These are phyloP conservation scores for Chiua virens DNA, from an alignment of 768 basidiomycete genomes.

Conservation along the genomic window DNA sequence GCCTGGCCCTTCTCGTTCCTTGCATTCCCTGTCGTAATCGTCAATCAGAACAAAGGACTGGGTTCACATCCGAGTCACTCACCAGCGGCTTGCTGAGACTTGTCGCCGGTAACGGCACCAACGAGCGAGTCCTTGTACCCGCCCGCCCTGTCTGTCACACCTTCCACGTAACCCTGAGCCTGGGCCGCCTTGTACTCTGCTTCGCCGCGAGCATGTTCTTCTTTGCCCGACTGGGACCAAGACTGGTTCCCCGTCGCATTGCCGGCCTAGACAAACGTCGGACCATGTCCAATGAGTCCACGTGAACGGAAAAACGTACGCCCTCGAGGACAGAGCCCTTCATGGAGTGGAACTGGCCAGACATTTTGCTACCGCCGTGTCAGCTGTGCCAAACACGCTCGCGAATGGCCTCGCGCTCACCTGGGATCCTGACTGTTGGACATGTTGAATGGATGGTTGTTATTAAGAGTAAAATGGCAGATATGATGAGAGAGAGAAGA, in stretches of 20 bases:
- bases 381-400: neutral
- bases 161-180: slow-evolving; percentile 51
- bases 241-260: slow-evolving; percentile 41
- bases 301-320: slow-evolving; percentile 16
- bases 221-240: slow-evolving; percentile 46
- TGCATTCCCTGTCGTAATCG: slow-evolving; percentile 42
- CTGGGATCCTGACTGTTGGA: slow-evolving; percentile 25
- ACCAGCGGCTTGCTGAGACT: slow-evolving; percentile 51
- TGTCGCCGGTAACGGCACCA: slow-evolving; percentile 58
- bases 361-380: slow-evolving; percentile 28
- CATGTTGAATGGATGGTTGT: neutral
- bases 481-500: neutral
- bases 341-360: slow-evolving; percentile 37
- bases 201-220: slow-evolving; percentile 53
- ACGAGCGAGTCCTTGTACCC: slow-evolving; percentile 56
- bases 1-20: slow-evolving; percentile 54
- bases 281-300: neutral
- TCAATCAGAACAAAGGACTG: neutral
- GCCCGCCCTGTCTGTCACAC: slow-evolving; percentile 40
- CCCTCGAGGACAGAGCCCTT: slow-evolving; percentile 38
- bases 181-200: slow-evolving; percentile 47
- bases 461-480: neutral
- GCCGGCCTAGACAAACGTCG: slow-evolving; percentile 33
- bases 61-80: slow-evolving; percentile 1
- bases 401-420: slow-evolving; percentile 11